Evolutionary conservation across 1,139 yeast species (phyloP).

Genomic region (Taiozyma sp.): DNA sequence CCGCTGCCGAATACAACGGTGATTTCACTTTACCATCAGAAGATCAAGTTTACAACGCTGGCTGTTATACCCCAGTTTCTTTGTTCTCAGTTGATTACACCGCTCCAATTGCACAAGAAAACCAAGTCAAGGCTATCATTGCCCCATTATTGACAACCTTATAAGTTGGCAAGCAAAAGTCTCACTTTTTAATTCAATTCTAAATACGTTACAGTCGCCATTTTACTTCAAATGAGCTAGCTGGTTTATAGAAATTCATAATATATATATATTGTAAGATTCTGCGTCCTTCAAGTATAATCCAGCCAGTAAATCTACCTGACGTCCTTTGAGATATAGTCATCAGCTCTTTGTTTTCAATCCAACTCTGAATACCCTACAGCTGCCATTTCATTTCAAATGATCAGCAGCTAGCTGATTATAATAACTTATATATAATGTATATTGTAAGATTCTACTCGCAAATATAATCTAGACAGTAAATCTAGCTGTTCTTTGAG

Average conservation of each 20-base stretch:
- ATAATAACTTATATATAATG: too few relatives aligned
- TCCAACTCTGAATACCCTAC: too few relatives aligned
- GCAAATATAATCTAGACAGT: too few relatives aligned
- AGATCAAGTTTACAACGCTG: conserved; percentile 9
- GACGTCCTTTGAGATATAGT: too few relatives aligned
- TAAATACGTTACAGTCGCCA: neutral
- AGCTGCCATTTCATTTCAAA: too few relatives aligned
- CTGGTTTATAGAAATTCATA: neutral
- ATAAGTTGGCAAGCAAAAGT: neutral
- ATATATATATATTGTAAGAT: too few relatives aligned
- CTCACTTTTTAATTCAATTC: neutral
- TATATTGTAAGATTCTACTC: too few relatives aligned
- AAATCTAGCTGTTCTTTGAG: neutral
- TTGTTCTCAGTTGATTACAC: conserved; percentile 23
- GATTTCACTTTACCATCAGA: conserved; percentile 19
- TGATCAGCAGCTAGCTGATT: too few relatives aligned
- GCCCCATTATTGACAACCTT: conserved; percentile 1
- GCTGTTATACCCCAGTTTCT: conserved; percentile 16
- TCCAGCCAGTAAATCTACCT: too few relatives aligned
- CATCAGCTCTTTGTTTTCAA: too few relatives aligned
- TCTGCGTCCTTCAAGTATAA: too few relatives aligned
- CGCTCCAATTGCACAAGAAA: conserved; percentile 15
- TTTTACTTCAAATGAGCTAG: neutral
- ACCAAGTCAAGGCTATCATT: conserved; percentile 13
- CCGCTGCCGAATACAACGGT: conserved; percentile 16